Evolutionary conservation across 164 flowering plant species (phyloP).

Genomic region (Vitis cinerea): DNA sequence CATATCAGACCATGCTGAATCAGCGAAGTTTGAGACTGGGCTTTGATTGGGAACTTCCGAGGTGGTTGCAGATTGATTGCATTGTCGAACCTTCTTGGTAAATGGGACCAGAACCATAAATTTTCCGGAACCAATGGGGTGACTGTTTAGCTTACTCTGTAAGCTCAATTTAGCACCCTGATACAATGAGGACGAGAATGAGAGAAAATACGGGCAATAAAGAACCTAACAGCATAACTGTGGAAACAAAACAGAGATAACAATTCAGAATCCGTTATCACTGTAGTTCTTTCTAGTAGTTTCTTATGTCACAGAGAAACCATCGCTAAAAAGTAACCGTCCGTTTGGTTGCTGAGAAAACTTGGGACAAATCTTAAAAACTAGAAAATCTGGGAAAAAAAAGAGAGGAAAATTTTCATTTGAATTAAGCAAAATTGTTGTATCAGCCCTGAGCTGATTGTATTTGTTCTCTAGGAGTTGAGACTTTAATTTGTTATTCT

Average conservation of each 20-base stretch:
- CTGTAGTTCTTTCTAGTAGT: too few relatives aligned
- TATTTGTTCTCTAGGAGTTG: too few relatives aligned
- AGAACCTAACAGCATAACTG: not conserved
- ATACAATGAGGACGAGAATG: constrained; percentile 4
- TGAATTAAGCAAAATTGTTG: too few relatives aligned
- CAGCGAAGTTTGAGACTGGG: constrained; percentile 36
- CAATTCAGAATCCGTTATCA: too few relatives aligned
- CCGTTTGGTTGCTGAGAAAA: too few relatives aligned
- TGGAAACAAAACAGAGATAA: not conserved
- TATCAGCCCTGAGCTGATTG: too few relatives aligned
- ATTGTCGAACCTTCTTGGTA: constrained; percentile 44
- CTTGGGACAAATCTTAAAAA: too few relatives aligned
- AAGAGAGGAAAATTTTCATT: too few relatives aligned
- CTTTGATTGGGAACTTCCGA: constrained; percentile 7
- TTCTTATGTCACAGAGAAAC: too few relatives aligned
- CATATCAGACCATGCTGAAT: constrained; percentile 68
- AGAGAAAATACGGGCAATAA: not conserved
- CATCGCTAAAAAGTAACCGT: too few relatives aligned
- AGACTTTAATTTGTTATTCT: too few relatives aligned
- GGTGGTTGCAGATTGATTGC: constrained; percentile 9
- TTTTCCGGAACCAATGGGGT: constrained; percentile 37
- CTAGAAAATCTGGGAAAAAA: too few relatives aligned
- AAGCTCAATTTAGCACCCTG: constrained; percentile 68
- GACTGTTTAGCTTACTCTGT: constrained; percentile 36
- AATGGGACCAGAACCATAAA: constrained; percentile 81